phyloP scores from a whole-genome alignment of 805 yeast species.

The Yarrowia porcina region DNA sequence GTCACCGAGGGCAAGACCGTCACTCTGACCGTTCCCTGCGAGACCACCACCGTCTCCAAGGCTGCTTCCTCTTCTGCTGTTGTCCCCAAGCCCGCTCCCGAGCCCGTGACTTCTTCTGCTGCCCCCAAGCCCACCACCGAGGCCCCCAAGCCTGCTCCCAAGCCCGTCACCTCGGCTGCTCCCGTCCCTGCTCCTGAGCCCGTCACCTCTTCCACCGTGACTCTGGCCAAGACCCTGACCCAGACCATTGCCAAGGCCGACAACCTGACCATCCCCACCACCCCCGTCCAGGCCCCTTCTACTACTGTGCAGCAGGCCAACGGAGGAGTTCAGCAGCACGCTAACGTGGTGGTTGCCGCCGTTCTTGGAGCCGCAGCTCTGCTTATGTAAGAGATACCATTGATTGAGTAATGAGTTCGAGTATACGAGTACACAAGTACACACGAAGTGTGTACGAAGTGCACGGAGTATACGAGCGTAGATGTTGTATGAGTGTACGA shows the following conservation, averaged over 20 bases:
- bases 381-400: not conserved
- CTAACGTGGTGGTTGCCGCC: not conserved
- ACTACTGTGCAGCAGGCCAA: not conserved
- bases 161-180: not conserved
- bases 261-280: not conserved
- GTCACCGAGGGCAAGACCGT: constrained; percentile 8
- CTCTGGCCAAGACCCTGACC: not conserved
- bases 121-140: not conserved
- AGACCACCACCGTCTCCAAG: not conserved
- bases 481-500: no score
- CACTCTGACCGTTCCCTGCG: constrained; percentile 11
- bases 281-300: not conserved
- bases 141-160: not conserved
- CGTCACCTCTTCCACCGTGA: not conserved
- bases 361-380: constrained; percentile 15
- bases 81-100: not conserved
- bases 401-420: no score
- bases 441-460: no score
- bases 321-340: constrained; percentile 3
- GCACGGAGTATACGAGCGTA: no score
- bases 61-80: not conserved
- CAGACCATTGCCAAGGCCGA: not conserved
- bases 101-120: not conserved
- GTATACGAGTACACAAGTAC: no score
- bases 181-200: not conserved